Evolutionary conservation across 192 early-diverging fungal species (phyloP).

Genomic region (Linnemannia hyalina): DNA sequence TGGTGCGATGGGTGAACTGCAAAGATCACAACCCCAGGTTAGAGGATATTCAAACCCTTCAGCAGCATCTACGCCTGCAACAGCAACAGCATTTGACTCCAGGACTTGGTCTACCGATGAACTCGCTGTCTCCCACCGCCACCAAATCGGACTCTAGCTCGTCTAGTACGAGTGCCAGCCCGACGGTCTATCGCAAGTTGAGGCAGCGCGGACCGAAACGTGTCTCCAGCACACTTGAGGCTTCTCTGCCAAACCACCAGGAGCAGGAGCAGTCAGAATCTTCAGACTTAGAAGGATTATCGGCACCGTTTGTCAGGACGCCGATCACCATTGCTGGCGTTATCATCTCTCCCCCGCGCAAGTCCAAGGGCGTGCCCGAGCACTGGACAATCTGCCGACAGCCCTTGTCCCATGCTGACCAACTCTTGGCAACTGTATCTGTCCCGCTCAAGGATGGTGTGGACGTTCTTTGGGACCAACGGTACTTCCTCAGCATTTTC

Average conservation of each 20-base stretch:
- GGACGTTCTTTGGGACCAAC: constrained; percentile 43
- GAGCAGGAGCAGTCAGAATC: too few relatives aligned
- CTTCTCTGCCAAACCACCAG: neutral
- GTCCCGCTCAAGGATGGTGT: neutral
- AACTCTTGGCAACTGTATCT: neutral
- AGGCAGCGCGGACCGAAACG: constrained; percentile 2
- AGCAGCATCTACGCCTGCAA: constrained; percentile 12
- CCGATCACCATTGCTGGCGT: constrained; percentile 35
- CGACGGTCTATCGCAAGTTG: constrained; percentile 25
- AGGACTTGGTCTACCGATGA: neutral
- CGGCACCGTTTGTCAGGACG: neutral
- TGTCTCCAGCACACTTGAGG: neutral
- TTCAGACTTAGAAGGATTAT: neutral
- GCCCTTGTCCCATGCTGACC: constrained; percentile 30
- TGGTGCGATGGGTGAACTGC: constrained; percentile 53
- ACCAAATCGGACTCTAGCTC: neutral
- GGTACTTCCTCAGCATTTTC: constrained; percentile 32
- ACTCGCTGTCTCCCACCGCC: neutral
- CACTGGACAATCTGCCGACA: constrained; percentile 44
- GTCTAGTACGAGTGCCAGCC: neutral
- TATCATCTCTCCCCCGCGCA: constrained; percentile 40
- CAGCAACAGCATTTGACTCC: neutral
- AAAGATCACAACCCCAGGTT: constrained; percentile 46
- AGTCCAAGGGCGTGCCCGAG: constrained; percentile 18
- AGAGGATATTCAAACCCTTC: constrained; percentile 30